Percentiles rank a stretch among this genome's conserved stretches.
phyloP scores from a whole-genome alignment of 2,329 filamentous ascomycete genomes.

The Colletotrichum siamense region DNA sequence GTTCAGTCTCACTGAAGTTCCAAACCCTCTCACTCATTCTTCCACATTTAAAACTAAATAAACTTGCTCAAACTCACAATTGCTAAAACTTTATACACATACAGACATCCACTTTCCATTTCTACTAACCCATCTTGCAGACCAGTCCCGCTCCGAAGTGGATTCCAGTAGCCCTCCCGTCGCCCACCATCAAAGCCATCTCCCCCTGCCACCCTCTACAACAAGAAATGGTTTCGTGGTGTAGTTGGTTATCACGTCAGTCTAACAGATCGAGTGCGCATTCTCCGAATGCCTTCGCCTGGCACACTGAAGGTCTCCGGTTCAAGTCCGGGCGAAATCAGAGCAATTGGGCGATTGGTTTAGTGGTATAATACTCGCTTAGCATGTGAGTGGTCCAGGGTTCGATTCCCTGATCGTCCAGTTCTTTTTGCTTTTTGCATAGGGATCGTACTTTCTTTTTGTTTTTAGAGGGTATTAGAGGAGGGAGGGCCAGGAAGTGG shows the following conservation, averaged over 20 bases:
- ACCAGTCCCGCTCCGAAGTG: background rate
- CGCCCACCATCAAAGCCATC: background rate
- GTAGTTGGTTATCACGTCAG: slow-evolving; percentile 56
- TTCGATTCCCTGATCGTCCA: slow-evolving; percentile 18
- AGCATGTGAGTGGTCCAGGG: slow-evolving; percentile 15
- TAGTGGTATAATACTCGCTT: slow-evolving; percentile 20
- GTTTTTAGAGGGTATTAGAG: rapidly evolving
- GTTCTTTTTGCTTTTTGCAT: background rate
- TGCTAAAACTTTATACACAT: rapidly evolving
- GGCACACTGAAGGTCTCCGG: slow-evolving; percentile 15
- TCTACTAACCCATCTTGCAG: rapidly evolving
- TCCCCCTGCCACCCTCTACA: rapidly evolving
- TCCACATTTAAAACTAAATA: background rate
- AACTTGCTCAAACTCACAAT: rapidly evolving
- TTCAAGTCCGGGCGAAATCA: slow-evolving; percentile 14
- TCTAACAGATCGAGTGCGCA: slow-evolving; percentile 39
- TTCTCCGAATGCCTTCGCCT: background rate
- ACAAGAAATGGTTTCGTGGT: slow-evolving; percentile 25
- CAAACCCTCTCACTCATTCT: background rate
- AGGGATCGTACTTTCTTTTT: background rate
- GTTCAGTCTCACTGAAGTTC: background rate
- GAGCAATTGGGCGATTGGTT: slow-evolving; percentile 4
- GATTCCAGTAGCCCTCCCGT: background rate
- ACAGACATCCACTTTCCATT: background rate
- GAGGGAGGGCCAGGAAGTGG: rapidly evolving